phyloP scores from a whole-genome alignment of 352 stramenopile species.

The Phytophthora agathidicida region DNA sequence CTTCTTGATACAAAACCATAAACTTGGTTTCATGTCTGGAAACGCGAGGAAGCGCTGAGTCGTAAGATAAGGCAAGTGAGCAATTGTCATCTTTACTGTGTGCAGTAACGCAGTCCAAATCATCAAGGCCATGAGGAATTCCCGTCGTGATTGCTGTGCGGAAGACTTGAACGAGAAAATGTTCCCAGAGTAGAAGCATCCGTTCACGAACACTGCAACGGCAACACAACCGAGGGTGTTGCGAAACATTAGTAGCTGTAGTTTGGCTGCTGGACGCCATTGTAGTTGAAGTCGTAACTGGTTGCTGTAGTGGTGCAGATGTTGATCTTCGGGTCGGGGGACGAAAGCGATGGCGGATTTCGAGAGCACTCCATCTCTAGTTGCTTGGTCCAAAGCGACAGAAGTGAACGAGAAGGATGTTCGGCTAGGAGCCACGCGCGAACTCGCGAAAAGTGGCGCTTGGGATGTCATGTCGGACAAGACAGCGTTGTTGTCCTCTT shows the following conservation, averaged over 20 bases:
- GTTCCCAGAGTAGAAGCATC: conserved; percentile 25
- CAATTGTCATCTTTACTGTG: conserved; percentile 6
- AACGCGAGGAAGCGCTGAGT: conserved; percentile 14
- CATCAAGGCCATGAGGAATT: conserved; percentile 28
- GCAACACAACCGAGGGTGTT: conserved; percentile 18
- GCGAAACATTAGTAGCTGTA: conserved; percentile 27
- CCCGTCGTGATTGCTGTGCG: conserved; percentile 9
- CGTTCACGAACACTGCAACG: conserved; percentile 11
- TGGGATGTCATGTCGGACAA: conserved; percentile 2
- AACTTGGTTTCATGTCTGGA: conserved; percentile 7
- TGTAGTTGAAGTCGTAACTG: conserved; percentile 21
- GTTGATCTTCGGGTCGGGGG: background rate
- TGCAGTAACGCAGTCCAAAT: conserved; percentile 15
- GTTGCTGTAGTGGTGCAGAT: conserved; percentile 16
- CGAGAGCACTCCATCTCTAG: background rate
- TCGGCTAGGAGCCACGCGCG: conserved; percentile 10
- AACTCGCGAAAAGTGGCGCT: conserved; percentile 4
- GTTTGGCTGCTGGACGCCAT: conserved; percentile 18
- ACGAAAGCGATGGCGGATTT: conserved; percentile 4
- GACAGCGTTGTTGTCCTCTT: no score
- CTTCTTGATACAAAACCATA: conserved; percentile 19
- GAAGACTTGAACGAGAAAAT: conserved; percentile 30
- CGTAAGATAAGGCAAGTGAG: conserved; percentile 20
- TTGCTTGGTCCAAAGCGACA: background rate
- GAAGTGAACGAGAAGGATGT: conserved; percentile 8